Conservation (phyloP, 2,329 filamentous ascomycete genomes). For the Colletotrichum somersetense region DNA sequence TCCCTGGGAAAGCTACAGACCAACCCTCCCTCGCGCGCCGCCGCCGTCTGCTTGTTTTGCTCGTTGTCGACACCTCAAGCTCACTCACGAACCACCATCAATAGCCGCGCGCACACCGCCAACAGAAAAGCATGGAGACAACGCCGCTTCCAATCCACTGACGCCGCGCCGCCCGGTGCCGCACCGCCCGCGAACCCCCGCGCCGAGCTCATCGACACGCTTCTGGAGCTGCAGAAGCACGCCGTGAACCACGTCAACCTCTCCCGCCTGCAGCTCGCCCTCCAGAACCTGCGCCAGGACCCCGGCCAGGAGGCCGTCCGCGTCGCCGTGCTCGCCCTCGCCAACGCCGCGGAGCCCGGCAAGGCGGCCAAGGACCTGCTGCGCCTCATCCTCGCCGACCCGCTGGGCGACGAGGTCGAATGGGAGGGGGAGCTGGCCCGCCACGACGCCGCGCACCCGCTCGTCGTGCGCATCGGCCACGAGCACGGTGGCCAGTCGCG, state of each 20-base stretch:
- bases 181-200: constrained; percentile 51
- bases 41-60: constrained; percentile 42
- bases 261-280: constrained; percentile 78
- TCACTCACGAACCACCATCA: constrained; percentile 15
- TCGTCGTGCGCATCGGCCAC: constrained; percentile 67
- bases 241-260: constrained; percentile 74
- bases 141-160: constrained; percentile 34
- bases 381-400: constrained; percentile 77
- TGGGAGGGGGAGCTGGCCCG: constrained; percentile 76
- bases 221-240: constrained; percentile 71
- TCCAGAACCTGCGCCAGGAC: constrained; percentile 71
- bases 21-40: constrained; percentile 34
- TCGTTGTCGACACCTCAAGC: constrained; percentile 31
- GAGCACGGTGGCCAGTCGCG: background rate
- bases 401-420: constrained; percentile 69
- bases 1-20: constrained; percentile 16
- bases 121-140: constrained; percentile 5
- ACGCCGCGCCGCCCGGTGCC: constrained; percentile 23
- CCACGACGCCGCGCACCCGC: constrained; percentile 65
- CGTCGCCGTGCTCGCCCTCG: constrained; percentile 68
- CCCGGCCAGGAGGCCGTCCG: constrained; percentile 70
- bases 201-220: constrained; percentile 68
- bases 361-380: constrained; percentile 74
- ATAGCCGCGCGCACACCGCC: background rate
- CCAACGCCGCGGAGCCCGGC: constrained; percentile 53